phyloP scores from a whole-genome alignment of 805 yeast genomes.

The Saturnispora diversa region DNA sequence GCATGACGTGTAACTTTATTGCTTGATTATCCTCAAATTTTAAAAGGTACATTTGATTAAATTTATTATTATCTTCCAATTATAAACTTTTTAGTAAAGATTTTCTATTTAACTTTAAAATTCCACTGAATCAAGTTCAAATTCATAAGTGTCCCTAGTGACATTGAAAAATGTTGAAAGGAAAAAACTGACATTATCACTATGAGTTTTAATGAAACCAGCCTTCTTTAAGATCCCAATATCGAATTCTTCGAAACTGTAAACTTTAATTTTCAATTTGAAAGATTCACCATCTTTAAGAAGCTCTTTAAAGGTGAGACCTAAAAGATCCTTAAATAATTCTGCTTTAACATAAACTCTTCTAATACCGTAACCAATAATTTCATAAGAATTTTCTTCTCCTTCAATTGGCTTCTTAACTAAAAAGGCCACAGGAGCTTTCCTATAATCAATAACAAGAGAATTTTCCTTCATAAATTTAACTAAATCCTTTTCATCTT shows the following conservation, averaged over 20 bases:
- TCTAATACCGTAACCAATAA: slow-evolving; percentile 56
- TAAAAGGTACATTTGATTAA: no score
- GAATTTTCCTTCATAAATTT: slow-evolving; percentile 37
- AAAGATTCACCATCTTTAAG: slow-evolving; percentile 26
- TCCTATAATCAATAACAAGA: slow-evolving; percentile 52
- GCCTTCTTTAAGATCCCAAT: slow-evolving; percentile 32
- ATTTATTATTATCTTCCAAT: no score
- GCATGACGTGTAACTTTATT: no score
- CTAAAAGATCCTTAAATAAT: slow-evolving; percentile 50
- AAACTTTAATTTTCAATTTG: slow-evolving; percentile 25
- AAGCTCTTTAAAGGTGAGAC: slow-evolving; percentile 10
- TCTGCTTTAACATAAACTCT: slow-evolving; percentile 61
- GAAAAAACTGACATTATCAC: slow-evolving; percentile 10
- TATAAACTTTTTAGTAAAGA: no score
- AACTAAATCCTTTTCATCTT: slow-evolving; percentile 16
- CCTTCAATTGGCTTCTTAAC: slow-evolving; percentile 32
- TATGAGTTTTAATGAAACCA: slow-evolving; percentile 33
- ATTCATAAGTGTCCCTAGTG: slow-evolving; percentile 18
- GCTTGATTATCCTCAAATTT: no score
- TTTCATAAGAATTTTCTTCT: slow-evolving; percentile 31
- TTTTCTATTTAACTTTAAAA: slow-evolving; percentile 6
- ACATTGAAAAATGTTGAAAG: slow-evolving; percentile 18
- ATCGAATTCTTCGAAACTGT: slow-evolving; percentile 42
- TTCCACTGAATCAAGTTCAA: slow-evolving; percentile 14
- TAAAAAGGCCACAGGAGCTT: slow-evolving; percentile 61